Percentiles rank a stretch among this genome's conserved stretches.
phyloP scores from a whole-genome alignment of 1,284 basidiomycete genomes.

The Tilletia walkeri region DNA sequence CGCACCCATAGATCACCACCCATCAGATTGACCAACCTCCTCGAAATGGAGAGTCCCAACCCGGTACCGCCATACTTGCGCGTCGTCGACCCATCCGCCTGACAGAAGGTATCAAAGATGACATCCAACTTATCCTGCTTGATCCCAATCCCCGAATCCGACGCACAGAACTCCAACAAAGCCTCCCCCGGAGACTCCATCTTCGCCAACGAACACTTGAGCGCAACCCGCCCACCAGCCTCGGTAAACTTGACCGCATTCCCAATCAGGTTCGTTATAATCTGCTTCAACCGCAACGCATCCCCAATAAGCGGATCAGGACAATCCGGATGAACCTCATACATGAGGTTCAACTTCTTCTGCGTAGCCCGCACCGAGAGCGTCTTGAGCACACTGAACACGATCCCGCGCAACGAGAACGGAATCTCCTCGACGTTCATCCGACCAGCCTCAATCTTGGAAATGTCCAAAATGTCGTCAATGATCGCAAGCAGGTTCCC shows the following conservation, averaged over 20 bases:
- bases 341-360: slow-evolving; percentile 93
- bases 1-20: slow-evolving; percentile 98
- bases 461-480: slow-evolving; percentile 56
- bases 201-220: slow-evolving; percentile 74
- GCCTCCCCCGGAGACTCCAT: slow-evolving; percentile 70
- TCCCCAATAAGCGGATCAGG: slow-evolving; percentile 97
- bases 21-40: slow-evolving; percentile 95
- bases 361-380: slow-evolving; percentile 96
- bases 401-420: slow-evolving; percentile 93
- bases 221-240: slow-evolving; percentile 80
- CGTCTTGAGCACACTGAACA: slow-evolving; percentile 97
- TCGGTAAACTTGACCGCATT: slow-evolving; percentile 70
- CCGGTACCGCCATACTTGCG: slow-evolving; percentile 95
- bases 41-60: slow-evolving; percentile 69
- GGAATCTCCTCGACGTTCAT: slow-evolving; percentile 99
- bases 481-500: slow-evolving; percentile 93
- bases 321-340: slow-evolving; percentile 92
- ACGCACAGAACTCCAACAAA: slow-evolving; percentile 93
- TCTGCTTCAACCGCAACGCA: slow-evolving; percentile 68
- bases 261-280: slow-evolving; percentile 52
- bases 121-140: slow-evolving; percentile 97
- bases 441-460: slow-evolving; percentile 77
- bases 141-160: slow-evolving; percentile 97
- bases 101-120: slow-evolving; percentile 99
- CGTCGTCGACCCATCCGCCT: slow-evolving; percentile 75